Percentiles rank a stretch among this genome's conserved stretches.
phyloP scores from a whole-genome alignment of 495 filamentous ascomycete species.

The Parmelia sp. region DNA sequence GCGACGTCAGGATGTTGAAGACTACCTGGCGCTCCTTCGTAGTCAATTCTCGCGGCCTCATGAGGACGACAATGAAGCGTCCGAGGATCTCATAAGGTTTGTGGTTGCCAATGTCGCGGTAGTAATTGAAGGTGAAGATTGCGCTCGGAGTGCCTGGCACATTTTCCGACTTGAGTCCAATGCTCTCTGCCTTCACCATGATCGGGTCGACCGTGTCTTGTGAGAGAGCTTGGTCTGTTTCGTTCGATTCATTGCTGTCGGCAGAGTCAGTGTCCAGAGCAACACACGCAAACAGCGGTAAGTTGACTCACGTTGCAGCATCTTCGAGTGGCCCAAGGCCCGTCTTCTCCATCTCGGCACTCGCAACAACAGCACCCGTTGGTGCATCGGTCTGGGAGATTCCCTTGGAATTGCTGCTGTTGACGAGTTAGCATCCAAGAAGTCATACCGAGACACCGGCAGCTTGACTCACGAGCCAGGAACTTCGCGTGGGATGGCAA shows the following conservation, averaged over 20 bases:
- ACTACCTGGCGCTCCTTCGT: slow-evolving; percentile 8
- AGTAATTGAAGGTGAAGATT: background rate
- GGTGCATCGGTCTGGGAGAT: too few species aligned
- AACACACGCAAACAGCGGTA: background rate
- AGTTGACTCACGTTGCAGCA: background rate
- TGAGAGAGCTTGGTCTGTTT: background rate
- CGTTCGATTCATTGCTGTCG: background rate
- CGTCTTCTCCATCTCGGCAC: background rate
- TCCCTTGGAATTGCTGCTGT: too few species aligned
- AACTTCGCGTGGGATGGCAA: too few species aligned
- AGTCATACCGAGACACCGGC: too few species aligned
- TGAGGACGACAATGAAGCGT: background rate
- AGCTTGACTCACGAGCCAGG: too few species aligned
- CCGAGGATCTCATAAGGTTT: background rate
- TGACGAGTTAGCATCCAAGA: too few species aligned
- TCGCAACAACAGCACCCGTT: too few species aligned
- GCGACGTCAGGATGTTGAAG: slow-evolving; percentile 11
- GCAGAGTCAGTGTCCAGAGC: background rate
- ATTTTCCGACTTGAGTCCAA: background rate
- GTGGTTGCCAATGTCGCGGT: background rate
- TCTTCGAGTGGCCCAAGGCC: background rate
- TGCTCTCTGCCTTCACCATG: background rate
- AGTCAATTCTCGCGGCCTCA: background rate
- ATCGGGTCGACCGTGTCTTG: background rate
- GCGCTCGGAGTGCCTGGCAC: background rate